Percentiles rank a stretch among this genome's conserved stretches.
Evolutionary conservation across 23 red algal genomes (phyloP).

Genomic region (Cyanidioschyzon merolae): DNA sequence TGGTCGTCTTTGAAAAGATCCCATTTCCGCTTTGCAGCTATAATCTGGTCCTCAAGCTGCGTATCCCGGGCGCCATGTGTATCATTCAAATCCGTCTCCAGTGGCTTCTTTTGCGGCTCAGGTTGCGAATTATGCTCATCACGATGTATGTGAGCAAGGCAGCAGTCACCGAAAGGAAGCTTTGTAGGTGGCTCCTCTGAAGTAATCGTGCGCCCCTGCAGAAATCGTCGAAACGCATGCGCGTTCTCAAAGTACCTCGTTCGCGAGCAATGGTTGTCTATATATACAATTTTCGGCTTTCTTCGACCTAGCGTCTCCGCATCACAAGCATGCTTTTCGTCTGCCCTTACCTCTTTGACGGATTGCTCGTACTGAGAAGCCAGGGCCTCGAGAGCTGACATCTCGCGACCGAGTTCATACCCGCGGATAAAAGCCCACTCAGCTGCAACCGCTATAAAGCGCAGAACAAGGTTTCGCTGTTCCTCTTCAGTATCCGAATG

Average conservation of each 20-base stretch:
- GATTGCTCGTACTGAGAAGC: neutral
- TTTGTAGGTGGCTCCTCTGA: neutral
- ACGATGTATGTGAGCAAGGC: neutral
- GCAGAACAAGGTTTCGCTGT: neutral
- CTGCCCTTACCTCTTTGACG: neutral
- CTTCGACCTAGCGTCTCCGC: neutral
- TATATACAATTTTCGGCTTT: neutral
- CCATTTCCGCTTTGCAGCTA: neutral
- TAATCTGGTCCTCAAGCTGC: neutral
- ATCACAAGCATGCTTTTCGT: neutral
- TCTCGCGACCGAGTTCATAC: neutral
- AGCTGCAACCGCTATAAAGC: neutral
- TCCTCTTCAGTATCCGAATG: neutral
- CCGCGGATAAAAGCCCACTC: neutral
- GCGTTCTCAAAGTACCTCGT: neutral
- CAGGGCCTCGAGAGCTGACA: neutral
- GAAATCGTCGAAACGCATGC: neutral
- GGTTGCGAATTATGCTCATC: neutral
- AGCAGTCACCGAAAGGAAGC: neutral
- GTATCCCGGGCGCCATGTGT: neutral
- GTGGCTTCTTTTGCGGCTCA: neutral
- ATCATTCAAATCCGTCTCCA: neutral
- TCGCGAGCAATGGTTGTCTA: neutral
- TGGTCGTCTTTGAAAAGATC: neutral
- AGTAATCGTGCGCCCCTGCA: neutral